A percentile compares a stretch with the other conserved stretches of the same genome.
Evolutionary conservation across 352 stramenopile species (phyloP).

Genomic region (Thraustotheca clavata): DNA sequence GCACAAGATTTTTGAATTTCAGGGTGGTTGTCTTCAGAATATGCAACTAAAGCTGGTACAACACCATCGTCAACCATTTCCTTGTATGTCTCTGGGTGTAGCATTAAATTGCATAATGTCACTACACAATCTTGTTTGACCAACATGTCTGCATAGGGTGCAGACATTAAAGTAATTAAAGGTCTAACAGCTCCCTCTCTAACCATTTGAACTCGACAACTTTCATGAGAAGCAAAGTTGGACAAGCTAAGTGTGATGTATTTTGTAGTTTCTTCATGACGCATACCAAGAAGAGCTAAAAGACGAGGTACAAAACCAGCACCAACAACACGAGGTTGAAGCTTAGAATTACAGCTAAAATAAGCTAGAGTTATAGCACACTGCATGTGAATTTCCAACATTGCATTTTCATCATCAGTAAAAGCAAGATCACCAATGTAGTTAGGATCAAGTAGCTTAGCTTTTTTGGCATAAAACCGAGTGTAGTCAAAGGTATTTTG

Average conservation of each 20-base stretch:
- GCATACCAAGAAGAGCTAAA: conserved; percentile 30
- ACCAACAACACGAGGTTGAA: conserved; percentile 46
- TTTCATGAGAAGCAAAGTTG: conserved; percentile 67
- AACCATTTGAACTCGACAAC: conserved; percentile 48
- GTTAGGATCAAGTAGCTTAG: neutral
- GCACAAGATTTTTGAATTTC: conserved; percentile 70
- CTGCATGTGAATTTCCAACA: conserved; percentile 40
- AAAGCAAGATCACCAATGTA: neutral
- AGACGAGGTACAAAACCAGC: conserved; percentile 47
- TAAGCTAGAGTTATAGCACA: conserved; percentile 52
- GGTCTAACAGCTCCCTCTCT: conserved; percentile 48
- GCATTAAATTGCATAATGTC: conserved; percentile 70
- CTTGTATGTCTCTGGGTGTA: conserved; percentile 70
- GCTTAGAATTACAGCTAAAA: conserved; percentile 66
- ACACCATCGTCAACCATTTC: conserved; percentile 70
- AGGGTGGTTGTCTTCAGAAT: conserved; percentile 24
- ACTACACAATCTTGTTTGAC: conserved; percentile 71
- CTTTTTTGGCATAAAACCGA: conserved; percentile 1
- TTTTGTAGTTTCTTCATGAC: conserved; percentile 58
- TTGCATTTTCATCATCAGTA: conserved; percentile 1
- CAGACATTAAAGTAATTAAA: conserved; percentile 42
- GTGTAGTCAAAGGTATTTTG: conserved; percentile 24
- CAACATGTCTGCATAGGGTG: conserved; percentile 33
- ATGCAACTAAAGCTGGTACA: conserved; percentile 46
- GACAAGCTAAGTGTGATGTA: conserved; percentile 51